A percentile compares a stretch with the other conserved stretches of the same genome.
Evolutionary conservation across 495 filamentous ascomycete genomes (phyloP).

Genomic region (Penicillium salamii): DNA sequence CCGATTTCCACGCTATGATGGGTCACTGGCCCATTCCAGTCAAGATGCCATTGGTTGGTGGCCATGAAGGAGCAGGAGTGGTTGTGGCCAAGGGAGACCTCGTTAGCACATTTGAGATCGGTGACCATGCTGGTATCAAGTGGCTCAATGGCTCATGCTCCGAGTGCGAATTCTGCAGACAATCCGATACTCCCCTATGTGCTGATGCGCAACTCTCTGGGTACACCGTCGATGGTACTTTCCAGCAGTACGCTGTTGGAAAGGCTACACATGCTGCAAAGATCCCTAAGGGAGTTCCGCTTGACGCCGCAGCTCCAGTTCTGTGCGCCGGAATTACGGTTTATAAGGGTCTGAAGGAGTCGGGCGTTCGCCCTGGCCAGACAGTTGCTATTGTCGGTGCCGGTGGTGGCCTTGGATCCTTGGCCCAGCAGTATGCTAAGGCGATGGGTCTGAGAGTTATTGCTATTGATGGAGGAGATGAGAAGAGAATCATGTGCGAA

Average conservation of each 20-base stretch:
- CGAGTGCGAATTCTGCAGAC: slow-evolving; percentile 75
- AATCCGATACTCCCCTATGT: slow-evolving; percentile 76
- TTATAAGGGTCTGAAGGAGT: slow-evolving; percentile 88
- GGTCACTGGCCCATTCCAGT: slow-evolving; percentile 82
- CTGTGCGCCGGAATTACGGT: slow-evolving; percentile 87
- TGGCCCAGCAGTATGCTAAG: slow-evolving; percentile 81
- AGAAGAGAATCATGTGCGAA: slow-evolving; percentile 66
- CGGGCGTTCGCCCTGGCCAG: slow-evolving; percentile 60
- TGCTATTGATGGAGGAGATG: slow-evolving; percentile 73
- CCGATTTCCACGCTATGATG: slow-evolving; percentile 78
- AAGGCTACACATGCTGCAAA: slow-evolving; percentile 80
- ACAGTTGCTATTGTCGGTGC: slow-evolving; percentile 82
- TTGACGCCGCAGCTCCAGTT: slow-evolving; percentile 77
- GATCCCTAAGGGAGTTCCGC: slow-evolving; percentile 69
- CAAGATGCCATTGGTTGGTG: slow-evolving; percentile 81
- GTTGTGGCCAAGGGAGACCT: slow-evolving; percentile 76
- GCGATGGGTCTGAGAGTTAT: slow-evolving; percentile 78
- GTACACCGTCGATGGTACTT: slow-evolving; percentile 88
- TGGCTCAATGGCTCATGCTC: slow-evolving; percentile 88
- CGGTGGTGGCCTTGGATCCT: slow-evolving; percentile 76
- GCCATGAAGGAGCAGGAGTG: slow-evolving; percentile 89
- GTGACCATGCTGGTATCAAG: slow-evolving; percentile 82
- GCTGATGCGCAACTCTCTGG: slow-evolving; percentile 69
- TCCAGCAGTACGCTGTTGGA: slow-evolving; percentile 88
- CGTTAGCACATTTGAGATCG: slow-evolving; percentile 70